These are phyloP conservation scores for Moesziomyces sp. DNA, from an alignment of 1,284 basidiomycete genomes.

Conservation along the genomic window DNA sequence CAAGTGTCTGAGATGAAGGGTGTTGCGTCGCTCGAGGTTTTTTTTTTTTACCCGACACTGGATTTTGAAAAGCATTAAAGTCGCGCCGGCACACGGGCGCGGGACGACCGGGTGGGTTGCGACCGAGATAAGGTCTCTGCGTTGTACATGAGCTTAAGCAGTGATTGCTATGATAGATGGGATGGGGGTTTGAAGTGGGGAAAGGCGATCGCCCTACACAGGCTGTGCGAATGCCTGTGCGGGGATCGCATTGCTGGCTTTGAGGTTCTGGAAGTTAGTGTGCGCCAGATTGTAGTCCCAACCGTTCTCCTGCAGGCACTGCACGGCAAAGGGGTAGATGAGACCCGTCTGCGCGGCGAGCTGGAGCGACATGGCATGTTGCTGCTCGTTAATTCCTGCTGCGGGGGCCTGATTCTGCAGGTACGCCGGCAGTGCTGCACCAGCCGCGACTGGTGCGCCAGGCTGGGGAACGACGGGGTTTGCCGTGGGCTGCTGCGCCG, in stretches of 20 bases:
- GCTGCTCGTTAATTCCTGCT: constrained; percentile 59
- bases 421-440: constrained; percentile 32
- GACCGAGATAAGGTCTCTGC: too few species aligned
- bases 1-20: too few species aligned
- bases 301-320: constrained; percentile 67
- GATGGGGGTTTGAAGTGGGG: too few species aligned
- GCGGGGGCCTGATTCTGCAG: constrained; percentile 49
- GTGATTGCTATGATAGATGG: too few species aligned
- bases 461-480: constrained; percentile 3
- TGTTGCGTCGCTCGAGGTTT: too few species aligned
- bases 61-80: too few species aligned
- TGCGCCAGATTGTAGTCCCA: constrained; percentile 67
- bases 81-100: too few species aligned
- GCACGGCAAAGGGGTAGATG: constrained; percentile 67
- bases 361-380: constrained; percentile 66
- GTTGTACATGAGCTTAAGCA: too few species aligned
- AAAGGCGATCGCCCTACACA: constrained; percentile 3
- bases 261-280: constrained; percentile 65
- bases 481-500: constrained; percentile 12
- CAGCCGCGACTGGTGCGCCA: constrained; percentile 4
- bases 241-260: constrained; percentile 54
- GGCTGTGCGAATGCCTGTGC: constrained; percentile 50
- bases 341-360: constrained; percentile 66
- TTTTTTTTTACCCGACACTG: too few species aligned
- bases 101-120: too few species aligned